A percentile compares a stretch with the other conserved stretches of the same genome.
phyloP scores from a whole-genome alignment of 805 yeast genomes.

The Tetrapisispora pingtungensis region DNA sequence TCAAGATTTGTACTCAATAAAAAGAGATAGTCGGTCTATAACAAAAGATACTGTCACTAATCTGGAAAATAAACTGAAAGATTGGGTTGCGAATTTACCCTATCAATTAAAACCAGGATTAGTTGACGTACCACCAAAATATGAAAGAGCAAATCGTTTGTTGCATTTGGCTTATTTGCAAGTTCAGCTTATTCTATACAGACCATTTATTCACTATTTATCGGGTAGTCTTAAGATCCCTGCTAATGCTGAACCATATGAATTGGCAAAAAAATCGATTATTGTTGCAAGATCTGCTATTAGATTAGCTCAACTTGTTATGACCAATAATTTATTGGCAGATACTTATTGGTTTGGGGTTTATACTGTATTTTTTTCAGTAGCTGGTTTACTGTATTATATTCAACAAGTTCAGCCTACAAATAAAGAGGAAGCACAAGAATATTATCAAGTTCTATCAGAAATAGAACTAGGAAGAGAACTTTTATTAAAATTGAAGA shows the following conservation, averaged over 20 bases:
- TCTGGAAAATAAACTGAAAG: slow-evolving; percentile 60
- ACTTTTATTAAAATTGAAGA: slow-evolving; percentile 60
- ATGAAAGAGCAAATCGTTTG: slow-evolving; percentile 64
- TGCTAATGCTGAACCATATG: slow-evolving; percentile 37
- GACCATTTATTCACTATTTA: slow-evolving; percentile 74
- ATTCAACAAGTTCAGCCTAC: slow-evolving; percentile 45
- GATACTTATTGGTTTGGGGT: slow-evolving; percentile 94
- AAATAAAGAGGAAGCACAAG: slow-evolving; percentile 36
- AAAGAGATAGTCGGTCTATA: slow-evolving; percentile 25
- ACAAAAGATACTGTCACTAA: slow-evolving; percentile 44
- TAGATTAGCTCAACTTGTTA: slow-evolving; percentile 69
- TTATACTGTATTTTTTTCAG: slow-evolving; percentile 85
- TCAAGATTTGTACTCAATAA: slow-evolving; percentile 56
- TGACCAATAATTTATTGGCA: slow-evolving; percentile 55
- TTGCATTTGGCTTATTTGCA: slow-evolving; percentile 67
- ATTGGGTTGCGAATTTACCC: slow-evolving; percentile 69
- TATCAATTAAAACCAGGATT: slow-evolving; percentile 52
- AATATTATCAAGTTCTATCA: slow-evolving; percentile 48
- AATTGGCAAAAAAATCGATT: slow-evolving; percentile 76
- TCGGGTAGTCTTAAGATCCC: slow-evolving; percentile 38
- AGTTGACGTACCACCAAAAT: slow-evolving; percentile 31
- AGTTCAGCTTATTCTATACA: slow-evolving; percentile 72
- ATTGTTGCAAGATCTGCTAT: slow-evolving; percentile 76
- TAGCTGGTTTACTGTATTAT: slow-evolving; percentile 78
- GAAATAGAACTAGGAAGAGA: slow-evolving; percentile 79